Base-by-base conservation (phyloP, 805 yeast genomes). In the Candida insectalens region DNA sequence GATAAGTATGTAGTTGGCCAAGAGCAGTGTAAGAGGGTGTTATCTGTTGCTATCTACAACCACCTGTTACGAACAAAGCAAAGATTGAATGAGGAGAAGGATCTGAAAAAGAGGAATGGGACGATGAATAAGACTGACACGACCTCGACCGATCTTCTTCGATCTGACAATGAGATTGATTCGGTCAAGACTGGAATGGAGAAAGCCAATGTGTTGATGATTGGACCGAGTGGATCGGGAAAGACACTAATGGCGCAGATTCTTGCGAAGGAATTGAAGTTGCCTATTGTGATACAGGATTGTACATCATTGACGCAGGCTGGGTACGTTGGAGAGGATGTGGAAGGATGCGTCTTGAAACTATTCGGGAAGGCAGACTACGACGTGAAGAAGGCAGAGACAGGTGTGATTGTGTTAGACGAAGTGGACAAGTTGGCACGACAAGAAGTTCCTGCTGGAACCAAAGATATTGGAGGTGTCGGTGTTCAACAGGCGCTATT, bases 201-300 rank as follows among this genome's bases (percentile, higher is more conserved):
- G 34, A 74, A 74, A 40, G 69, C 78, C 20, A 74, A 74, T 49
- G 65, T 74, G 2, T 44, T 74, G 30, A 50, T 74, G 2, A 51
- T 74, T 6, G 81, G 81, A 0, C 81, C 81, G 0, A 69, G 77
- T 5, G 81, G 81, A 1, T 67, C 77, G 3, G 80, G 81, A 14
- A 74, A 74, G 46, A 74, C 81, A 1, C 46, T 73, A 12, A 56
- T 74, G 23, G 78, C 79, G 1, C 61, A 66, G 29, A 70, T 77
- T 0, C 50, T 74, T 28, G 79, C 80, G 1, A 60, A 59, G 25
- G 55, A 63, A 1, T 46, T 74, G 27, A 65, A 71, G 20, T 75
- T 70, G 18, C 80, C 81, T 2, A 65, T 73, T 25, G 67, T 75
- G 0, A 72, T 74, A 10, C 71, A 74, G 5, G 80, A 74, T 43